Base-by-base conservation (phyloP, 805 yeast genomes). In the Hanseniaspora nectarophila region DNA sequence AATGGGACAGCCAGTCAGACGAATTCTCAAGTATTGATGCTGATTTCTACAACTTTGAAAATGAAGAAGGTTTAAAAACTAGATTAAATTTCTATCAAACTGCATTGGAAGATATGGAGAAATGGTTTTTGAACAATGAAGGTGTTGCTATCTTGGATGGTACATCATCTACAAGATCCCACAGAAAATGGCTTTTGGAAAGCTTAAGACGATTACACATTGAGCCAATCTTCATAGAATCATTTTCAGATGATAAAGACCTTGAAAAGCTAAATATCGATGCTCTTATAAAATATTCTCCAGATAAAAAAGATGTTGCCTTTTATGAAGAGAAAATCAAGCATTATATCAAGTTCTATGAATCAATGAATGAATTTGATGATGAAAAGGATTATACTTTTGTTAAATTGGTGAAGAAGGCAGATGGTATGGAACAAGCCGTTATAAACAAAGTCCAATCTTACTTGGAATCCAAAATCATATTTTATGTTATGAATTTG, bases 71-170 rank as follows among this genome's bases (percentile, higher is more conserved):
- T 15, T 70, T 75, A 61, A 70, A 74, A 51, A 72, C 78, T 53
- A 73, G 96, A 53, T 72, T 72, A 40, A 75, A 78, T 55, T 92
- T 96, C 0, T 83, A 86, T 34, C 73, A 76, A 35, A 67, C 68
- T 39, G 95, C 97, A 2, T 73, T 86, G 43, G 60, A 69, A 5
- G 95, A 87, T 60, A 83, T 90, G 82, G 74, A 88, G 75, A 68
- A 75, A 43, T 92, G 97, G 97, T 86, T 85, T 63, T 71, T 74
- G 33, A 73, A 78, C 54, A 40, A 45, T 12, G 95, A 95, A 15
- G 83, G 82, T 24, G 97, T 92, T 42, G 97, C 95, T 0, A 85
- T 92, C 6, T 72, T 90, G 54, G 98, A 92, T 67, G 97, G 96
- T 24, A 87, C 96, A 2, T 89, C 90, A 66, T 81, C 88, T 34